phyloP scores from a whole-genome alignment of 2,329 filamentous ascomycete genomes.

The Penicillium sp. region DNA sequence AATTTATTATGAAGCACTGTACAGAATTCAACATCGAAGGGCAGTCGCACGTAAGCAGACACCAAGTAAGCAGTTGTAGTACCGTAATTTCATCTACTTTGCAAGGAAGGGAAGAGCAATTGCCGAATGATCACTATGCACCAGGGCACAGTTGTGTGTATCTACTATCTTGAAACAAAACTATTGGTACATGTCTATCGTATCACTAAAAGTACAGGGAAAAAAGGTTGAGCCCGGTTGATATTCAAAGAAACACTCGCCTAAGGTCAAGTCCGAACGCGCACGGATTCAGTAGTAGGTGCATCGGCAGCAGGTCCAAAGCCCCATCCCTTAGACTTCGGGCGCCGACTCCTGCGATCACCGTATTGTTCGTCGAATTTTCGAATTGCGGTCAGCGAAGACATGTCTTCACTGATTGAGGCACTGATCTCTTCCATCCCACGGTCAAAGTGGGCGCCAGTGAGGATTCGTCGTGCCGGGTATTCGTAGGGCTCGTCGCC shows the following conservation, averaged over 20 bases:
- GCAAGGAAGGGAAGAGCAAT: background rate
- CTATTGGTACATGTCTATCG: constrained; percentile 35
- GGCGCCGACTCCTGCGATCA: constrained; percentile 68
- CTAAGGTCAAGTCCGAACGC: constrained; percentile 39
- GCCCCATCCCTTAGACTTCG: constrained; percentile 56
- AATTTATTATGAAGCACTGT: too few relatives aligned
- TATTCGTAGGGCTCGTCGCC: constrained; percentile 56
- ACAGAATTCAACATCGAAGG: too few relatives aligned
- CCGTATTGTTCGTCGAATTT: constrained; percentile 97
- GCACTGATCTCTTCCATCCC: constrained; percentile 87
- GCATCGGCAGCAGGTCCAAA: constrained; percentile 43
- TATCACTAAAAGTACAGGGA: constrained; percentile 31
- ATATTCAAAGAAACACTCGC: background rate
- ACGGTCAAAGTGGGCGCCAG: constrained; percentile 73
- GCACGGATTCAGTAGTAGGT: constrained; percentile 36
- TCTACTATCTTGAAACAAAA: constrained; percentile 9
- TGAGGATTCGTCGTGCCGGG: constrained; percentile 68
- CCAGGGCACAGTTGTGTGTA: constrained; percentile 5
- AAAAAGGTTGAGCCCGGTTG: background rate
- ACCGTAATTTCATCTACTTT: background rate
- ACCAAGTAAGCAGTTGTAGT: too few relatives aligned
- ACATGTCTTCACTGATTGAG: constrained; percentile 93
- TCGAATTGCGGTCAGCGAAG: constrained; percentile 76
- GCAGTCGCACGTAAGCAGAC: too few relatives aligned
- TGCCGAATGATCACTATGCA: background rate